These are phyloP conservation scores for Hypoxylon sp. DNA, from an alignment of 2,329 filamentous ascomycete genomes.

Conservation along the genomic window DNA sequence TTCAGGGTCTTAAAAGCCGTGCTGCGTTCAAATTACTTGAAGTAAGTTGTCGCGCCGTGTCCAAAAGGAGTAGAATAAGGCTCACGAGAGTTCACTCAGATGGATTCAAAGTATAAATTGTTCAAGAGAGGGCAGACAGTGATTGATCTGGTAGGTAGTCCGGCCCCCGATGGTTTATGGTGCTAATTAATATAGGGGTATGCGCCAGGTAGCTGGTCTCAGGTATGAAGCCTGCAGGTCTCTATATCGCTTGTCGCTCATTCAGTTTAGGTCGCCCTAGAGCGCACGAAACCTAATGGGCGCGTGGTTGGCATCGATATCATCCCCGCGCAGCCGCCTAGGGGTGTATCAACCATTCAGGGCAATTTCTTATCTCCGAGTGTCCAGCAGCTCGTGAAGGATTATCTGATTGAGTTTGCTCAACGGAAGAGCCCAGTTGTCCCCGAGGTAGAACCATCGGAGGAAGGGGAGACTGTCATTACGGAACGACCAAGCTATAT, in stretches of 20 bases:
- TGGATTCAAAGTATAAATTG: conserved; percentile 83
- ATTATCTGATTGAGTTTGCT: conserved; percentile 73
- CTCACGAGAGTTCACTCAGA: conserved; percentile 61
- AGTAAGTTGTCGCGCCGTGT: conserved; percentile 60
- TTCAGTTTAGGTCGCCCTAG: conserved; percentile 77
- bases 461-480: conserved; percentile 49
- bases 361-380: conserved; percentile 86
- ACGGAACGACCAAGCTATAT: conserved; percentile 70
- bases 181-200: conserved; percentile 69
- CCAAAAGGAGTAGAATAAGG: conserved; percentile 9
- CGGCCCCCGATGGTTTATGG: not conserved
- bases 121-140: conserved; percentile 87
- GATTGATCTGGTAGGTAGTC: conserved; percentile 79
- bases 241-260: conserved; percentile 31
- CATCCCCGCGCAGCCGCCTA: conserved; percentile 90
- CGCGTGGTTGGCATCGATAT: conserved; percentile 93
- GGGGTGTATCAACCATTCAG: conserved; percentile 93
- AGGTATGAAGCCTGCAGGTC: conserved; percentile 59
- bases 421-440: conserved; percentile 32
- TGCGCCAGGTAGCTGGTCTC: conserved; percentile 80
- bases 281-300: conserved; percentile 80
- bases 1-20: conserved; percentile 86
- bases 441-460: conserved; percentile 26
- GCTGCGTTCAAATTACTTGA: conserved; percentile 95
- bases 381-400: conserved; percentile 82